Base-by-base conservation (phyloP, 768 basidiomycete species). In the Boletus sp. region DNA sequence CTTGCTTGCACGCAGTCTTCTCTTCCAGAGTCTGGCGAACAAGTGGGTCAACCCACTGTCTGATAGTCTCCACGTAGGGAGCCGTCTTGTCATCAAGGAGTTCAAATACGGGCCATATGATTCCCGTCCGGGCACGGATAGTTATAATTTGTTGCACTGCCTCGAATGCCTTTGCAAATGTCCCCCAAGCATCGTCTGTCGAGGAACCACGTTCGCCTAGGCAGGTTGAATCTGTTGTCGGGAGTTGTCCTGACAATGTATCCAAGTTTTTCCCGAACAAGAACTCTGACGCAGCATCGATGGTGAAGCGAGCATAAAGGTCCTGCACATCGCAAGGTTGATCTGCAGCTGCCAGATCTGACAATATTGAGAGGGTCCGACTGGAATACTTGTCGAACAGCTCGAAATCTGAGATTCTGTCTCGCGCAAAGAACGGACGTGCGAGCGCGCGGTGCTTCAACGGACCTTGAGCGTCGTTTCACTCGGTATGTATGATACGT, bases 371-470 rank as follows among this genome's bases (percentile, higher is more conserved):
- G 4, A 87, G 56, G 0, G 83, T 80, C n/a, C 74, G 75, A 24
- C 67, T 57, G 8, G 79, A 73, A 58, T 86, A 79, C 42, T 72
- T 74, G 61, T 89, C 86, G 63, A 90, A 89, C 44, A 82, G 75
- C 17, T 86, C 81, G 50, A 87, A 87, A 64, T 90, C 87, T 8
- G 83, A 79, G 42, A 85, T 80, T 30, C 88, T 81, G 57, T 90
- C 87, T n/a, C 80, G 79, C 14, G 86, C 81, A 64, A 90, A 89
- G 73, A 89, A 90, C 4, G 89, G 89, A 6, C 89, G 82, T 3
- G 87, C 81, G 47, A 81, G 82, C 3, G 78, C 72, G 33, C 89
- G 83, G 58, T 89, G 87, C 86, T 87, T 62, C 7, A 46, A 51
- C 28, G 28, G 29, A 46, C 11, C 41, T 42, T 67, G 48, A 61